Evolutionary conservation across 2,329 filamentous ascomycete genomes (phyloP).

Genomic region (Hymenoscyphus repandus): DNA sequence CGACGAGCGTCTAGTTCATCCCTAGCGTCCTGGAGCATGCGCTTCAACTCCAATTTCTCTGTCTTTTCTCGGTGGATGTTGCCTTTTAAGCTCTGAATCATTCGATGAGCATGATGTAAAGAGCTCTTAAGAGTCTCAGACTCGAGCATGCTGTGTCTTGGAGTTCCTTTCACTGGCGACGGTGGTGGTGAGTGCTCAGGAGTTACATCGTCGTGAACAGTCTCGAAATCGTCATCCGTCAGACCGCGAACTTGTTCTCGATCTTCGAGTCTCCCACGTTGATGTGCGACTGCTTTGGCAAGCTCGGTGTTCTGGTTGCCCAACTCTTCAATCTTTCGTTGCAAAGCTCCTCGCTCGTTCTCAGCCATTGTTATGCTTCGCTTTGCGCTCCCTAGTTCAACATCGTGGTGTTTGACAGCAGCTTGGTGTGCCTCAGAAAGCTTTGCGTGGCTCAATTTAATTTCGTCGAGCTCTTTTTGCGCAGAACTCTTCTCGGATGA

Average conservation of each 20-base stretch:
- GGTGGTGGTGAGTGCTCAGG: constrained; percentile 87
- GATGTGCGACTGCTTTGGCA: constrained; percentile 73
- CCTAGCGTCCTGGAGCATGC: constrained; percentile 89
- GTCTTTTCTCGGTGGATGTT: constrained; percentile 98
- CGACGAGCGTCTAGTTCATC: constrained; percentile 78
- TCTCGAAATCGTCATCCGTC: constrained; percentile 59
- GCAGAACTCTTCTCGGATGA: constrained; percentile 70
- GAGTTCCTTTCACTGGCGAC: constrained; percentile 87
- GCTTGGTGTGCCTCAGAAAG: constrained; percentile 75
- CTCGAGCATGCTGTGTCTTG: constrained; percentile 86
- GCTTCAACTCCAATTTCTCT: constrained; percentile 91
- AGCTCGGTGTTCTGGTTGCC: constrained; percentile 87
- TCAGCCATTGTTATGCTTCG: constrained; percentile 75
- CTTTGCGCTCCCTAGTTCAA: constrained; percentile 78
- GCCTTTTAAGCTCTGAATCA: constrained; percentile 91
- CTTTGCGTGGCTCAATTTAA: constrained; percentile 74
- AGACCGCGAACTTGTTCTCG: constrained; percentile 53
- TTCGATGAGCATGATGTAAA: constrained; percentile 87
- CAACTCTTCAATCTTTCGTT: constrained; percentile 83
- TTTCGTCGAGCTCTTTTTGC: constrained; percentile 86
- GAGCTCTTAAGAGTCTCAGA: constrained; percentile 94
- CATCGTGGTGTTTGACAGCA: constrained; percentile 76
- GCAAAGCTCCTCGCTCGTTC: constrained; percentile 69
- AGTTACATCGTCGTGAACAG: constrained; percentile 63
- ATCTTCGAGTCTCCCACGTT: constrained; percentile 62